phyloP scores from a whole-genome alignment of 2,329 filamentous ascomycete species.

The Nigrograna mackinnonii region DNA sequence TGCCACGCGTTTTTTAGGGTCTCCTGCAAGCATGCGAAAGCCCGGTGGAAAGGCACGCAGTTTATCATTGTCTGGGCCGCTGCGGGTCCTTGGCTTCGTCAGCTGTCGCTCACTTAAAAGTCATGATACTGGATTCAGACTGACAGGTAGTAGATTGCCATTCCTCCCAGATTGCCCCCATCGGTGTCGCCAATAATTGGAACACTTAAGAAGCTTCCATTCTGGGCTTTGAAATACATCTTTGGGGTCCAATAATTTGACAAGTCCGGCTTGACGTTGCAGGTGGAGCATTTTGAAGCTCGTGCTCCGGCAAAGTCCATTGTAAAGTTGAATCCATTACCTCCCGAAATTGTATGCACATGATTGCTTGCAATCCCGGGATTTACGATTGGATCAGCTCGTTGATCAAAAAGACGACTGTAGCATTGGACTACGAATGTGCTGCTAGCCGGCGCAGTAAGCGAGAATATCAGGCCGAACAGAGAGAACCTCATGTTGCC shows the following conservation, averaged over 20 bases:
- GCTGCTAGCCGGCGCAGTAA: slow-evolving; percentile 53
- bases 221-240: slow-evolving; percentile 67
- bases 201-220: slow-evolving; percentile 66
- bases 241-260: slow-evolving; percentile 76
- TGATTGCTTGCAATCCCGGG: slow-evolving; percentile 64
- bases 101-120: background rate
- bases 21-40: slow-evolving; percentile 70
- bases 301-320: slow-evolving; percentile 63
- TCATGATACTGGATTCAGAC: slow-evolving; percentile 6
- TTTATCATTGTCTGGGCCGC: slow-evolving; percentile 62
- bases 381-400: slow-evolving; percentile 67
- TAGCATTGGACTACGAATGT: slow-evolving; percentile 69
- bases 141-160: slow-evolving; percentile 71
- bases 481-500: slow-evolving; percentile 18
- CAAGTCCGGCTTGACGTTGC: slow-evolving; percentile 67
- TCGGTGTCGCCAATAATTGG: slow-evolving; percentile 53
- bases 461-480: slow-evolving; percentile 14
- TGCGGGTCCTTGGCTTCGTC: slow-evolving; percentile 38
- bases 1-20: slow-evolving; percentile 58
- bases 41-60: slow-evolving; percentile 70
- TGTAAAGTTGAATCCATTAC: slow-evolving; percentile 66
- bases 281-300: slow-evolving; percentile 68
- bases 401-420: slow-evolving; percentile 62
- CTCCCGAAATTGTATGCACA: slow-evolving; percentile 71
- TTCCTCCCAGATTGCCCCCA: slow-evolving; percentile 51